These are phyloP conservation scores for Quercus lobata DNA, from an alignment of 331 rosid genomes.

Conservation along the genomic window DNA sequence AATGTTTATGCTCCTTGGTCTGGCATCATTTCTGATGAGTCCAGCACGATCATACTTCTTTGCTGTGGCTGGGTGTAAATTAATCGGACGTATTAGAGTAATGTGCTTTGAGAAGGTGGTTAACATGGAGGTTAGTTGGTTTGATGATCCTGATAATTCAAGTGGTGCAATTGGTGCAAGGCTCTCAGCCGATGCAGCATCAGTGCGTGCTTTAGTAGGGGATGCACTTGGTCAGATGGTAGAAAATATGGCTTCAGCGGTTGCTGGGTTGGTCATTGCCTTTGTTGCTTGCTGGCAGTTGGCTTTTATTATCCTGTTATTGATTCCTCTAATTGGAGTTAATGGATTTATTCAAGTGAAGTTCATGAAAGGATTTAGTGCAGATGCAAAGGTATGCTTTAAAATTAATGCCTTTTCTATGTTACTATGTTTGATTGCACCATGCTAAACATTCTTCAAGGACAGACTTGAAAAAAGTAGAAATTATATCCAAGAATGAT, in stretches of 20 bases:
- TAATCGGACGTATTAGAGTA: constrained; percentile 28
- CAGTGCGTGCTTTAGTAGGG: constrained; percentile 35
- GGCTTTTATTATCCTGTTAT: constrained; percentile 21
- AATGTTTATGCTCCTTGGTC: constrained; percentile 24
- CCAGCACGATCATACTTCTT: constrained; percentile 29
- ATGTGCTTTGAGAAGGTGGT: constrained; percentile 39
- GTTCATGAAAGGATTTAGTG: constrained; percentile 14
- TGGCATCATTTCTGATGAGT: constrained; percentile 7
- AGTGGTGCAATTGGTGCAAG: constrained; percentile 41
- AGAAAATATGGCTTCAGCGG: constrained; percentile 21
- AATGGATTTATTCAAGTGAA: constrained; percentile 30
- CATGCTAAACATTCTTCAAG: neutral
- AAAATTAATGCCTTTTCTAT: neutral
- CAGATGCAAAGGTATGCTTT: constrained; percentile 34
- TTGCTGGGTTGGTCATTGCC: constrained; percentile 30
- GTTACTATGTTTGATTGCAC: neutral
- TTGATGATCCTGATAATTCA: constrained; percentile 34
- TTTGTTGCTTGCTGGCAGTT: constrained; percentile 29
- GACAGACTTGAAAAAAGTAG: neutral
- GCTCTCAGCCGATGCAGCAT: constrained; percentile 40
- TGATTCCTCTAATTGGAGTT: constrained; percentile 27
- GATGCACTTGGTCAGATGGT: constrained; percentile 30
- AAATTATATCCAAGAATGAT: neutral
- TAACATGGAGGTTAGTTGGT: constrained; percentile 40
- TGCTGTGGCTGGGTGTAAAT: constrained; percentile 33